These are phyloP conservation scores for Periconia digitata DNA, from an alignment of 2,329 filamentous ascomycete species.

Conservation along the genomic window DNA sequence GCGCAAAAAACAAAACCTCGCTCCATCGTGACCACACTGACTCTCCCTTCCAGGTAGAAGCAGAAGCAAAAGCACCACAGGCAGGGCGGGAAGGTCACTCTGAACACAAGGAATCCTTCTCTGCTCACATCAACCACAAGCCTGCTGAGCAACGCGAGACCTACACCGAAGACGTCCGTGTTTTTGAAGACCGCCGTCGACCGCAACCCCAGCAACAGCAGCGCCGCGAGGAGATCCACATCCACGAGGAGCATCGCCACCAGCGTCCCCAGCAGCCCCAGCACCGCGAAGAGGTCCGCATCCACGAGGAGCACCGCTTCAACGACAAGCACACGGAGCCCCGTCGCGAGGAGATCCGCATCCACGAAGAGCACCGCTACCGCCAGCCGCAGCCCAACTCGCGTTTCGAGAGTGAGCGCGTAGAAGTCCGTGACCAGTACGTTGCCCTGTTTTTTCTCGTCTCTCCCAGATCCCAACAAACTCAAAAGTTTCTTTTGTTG, in stretches of 20 bases:
- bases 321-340: slow-evolving; percentile 24
- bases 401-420: slow-evolving; percentile 15
- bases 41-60: slow-evolving; percentile 60
- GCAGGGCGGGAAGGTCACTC: slow-evolving; percentile 98
- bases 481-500: not conserved
- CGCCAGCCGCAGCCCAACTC: not conserved
- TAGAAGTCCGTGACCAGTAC: slow-evolving; percentile 35
- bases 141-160: slow-evolving; percentile 54
- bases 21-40: no score
- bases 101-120: slow-evolving; percentile 65
- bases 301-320: slow-evolving; percentile 37
- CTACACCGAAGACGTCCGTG: slow-evolving; percentile 77
- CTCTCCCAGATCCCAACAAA: no score
- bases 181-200: slow-evolving; percentile 67
- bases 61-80: slow-evolving; percentile 80
- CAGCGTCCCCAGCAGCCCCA: slow-evolving; percentile 8
- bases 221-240: slow-evolving; percentile 36
- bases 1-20: no score
- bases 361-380: slow-evolving; percentile 37
- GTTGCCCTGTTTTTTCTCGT: slow-evolving; percentile 24
- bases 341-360: slow-evolving; percentile 34
- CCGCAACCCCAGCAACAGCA: slow-evolving; percentile 13
- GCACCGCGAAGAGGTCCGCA: slow-evolving; percentile 36
- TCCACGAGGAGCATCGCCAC: slow-evolving; percentile 36
- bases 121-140: slow-evolving; percentile 54